phyloP scores from a whole-genome alignment of 768 basidiomycete species.

The Boletus fagicola region DNA sequence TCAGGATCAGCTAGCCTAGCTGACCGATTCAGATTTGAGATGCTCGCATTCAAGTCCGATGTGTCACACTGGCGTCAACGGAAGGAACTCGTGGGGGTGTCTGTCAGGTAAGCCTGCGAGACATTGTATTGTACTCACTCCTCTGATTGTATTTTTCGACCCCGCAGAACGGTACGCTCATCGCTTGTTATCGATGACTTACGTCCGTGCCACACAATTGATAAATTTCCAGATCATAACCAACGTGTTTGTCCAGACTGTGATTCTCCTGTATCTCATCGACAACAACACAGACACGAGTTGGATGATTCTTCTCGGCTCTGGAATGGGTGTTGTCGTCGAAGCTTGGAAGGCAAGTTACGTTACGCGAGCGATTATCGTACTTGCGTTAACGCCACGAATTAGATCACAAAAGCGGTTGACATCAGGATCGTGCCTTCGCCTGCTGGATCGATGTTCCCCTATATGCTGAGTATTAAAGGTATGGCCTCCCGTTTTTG shows the following conservation, averaged over 20 bases:
- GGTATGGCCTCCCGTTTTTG: conserved; percentile 45
- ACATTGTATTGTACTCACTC: conserved; percentile 7
- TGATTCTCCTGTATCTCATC: conserved; percentile 89
- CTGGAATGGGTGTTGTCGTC: conserved; percentile 75
- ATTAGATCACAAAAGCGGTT: conserved; percentile 83
- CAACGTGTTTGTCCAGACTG: conserved; percentile 89
- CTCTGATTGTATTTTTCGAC: conserved; percentile 20
- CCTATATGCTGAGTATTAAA: conserved; percentile 79
- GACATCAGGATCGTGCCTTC: conserved; percentile 72
- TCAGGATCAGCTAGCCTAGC: conserved; percentile 5
- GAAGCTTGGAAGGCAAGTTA: conserved; percentile 89
- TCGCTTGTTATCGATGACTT: conserved; percentile 10
- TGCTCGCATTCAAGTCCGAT: conserved; percentile 94
- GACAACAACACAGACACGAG: conserved; percentile 95
- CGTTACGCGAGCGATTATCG: conserved; percentile 7
- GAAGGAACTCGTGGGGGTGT: conserved; percentile 94
- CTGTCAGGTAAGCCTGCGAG: conserved; percentile 63
- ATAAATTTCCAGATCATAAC: conserved; percentile 61
- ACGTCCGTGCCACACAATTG: conserved; percentile 14
- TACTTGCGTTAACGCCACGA: conserved; percentile 16
- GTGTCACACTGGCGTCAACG: conserved; percentile 94
- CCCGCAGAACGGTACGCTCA: conserved; percentile 51
- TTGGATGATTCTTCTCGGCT: conserved; percentile 95
- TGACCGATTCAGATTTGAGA: conserved; percentile 67
- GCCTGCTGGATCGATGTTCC: conserved; percentile 62